These are phyloP conservation scores for Schizophyllum amplum DNA, from an alignment of 1,284 basidiomycete genomes.

Conservation along the genomic window DNA sequence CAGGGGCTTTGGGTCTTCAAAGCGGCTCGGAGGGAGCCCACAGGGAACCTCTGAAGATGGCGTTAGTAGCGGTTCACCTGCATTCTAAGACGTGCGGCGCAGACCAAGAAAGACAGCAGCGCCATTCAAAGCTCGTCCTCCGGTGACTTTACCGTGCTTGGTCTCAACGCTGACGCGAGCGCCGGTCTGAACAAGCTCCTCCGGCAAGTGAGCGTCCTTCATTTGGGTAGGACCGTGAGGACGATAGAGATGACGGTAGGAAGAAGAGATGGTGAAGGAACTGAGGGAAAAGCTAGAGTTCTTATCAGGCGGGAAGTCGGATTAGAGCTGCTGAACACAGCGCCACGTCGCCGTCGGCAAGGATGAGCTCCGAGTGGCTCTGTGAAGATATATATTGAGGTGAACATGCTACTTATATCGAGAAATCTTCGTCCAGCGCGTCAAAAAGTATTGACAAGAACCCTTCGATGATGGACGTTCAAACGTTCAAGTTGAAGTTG, in stretches of 20 bases:
- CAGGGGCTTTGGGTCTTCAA: slow-evolving; percentile 53
- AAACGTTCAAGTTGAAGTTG: not conserved
- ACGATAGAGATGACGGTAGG: not conserved
- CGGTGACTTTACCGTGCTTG: slow-evolving; percentile 44
- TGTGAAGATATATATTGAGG: no score
- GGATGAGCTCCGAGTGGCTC: no score
- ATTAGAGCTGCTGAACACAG: no score
- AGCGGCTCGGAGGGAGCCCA: slow-evolving; percentile 53
- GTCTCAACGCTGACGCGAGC: slow-evolving; percentile 43
- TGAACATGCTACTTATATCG: no score
- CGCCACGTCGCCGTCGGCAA: no score
- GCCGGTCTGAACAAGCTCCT: slow-evolving; percentile 34
- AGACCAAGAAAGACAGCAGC: slow-evolving; percentile 56
- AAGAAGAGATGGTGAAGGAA: no score
- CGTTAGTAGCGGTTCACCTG: not conserved
- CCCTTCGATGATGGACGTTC: not conserved
- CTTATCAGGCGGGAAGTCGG: no score
- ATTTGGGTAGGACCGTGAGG: not conserved
- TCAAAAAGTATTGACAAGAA: no score
- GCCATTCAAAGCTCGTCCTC: slow-evolving; percentile 53
- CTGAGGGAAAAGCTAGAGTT: no score
- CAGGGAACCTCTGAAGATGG: slow-evolving; percentile 62
- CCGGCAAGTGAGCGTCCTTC: slow-evolving; percentile 30
- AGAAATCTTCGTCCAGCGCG: no score
- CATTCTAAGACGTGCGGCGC: slow-evolving; percentile 5